Base-by-base conservation (phyloP, 1,284 basidiomycete species). In the Ceratobasidium sp. region DNA sequence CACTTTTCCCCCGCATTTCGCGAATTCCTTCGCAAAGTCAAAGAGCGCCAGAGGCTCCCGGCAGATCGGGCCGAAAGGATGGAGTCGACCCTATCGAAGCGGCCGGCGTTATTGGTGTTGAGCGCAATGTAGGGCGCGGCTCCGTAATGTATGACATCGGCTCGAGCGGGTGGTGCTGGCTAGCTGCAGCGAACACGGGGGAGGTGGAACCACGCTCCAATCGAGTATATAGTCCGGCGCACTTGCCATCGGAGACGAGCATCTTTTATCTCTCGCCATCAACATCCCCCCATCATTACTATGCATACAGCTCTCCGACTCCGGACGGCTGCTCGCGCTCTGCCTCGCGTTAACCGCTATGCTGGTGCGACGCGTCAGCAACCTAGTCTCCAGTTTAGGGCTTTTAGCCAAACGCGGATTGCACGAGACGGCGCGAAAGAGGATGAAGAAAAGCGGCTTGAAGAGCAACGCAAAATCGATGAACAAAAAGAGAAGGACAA, bases 391-490 rank as follows among this genome's bases (percentile, higher is more conserved):
- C 36, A 41, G 2, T 6, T 59, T 12, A 36, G 52, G 36, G 52
- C 64, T 6, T 57, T 55, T 23, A 8, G 32, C 12, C 34, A 36
- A 14, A 50, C 62, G n/a, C 26, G n/a, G 21, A 43, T 52, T 2
- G 21, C 39, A 3, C 36, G 52, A n/a, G n/a, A n/a, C n/a, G n/a
- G n/a, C n/a, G n/a, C n/a, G n/a, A n/a, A n/a, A n/a, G n/a, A n/a
- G 14, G 64, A 69, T 12, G 21, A 39, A 5, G 64, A 69, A 57
- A 57, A 69, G 32, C 50, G 64, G 2, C 52, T 69, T 2, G 64
- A 69, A 32, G 64, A 69, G 28, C 64, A 69, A 21, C 64, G 64
- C 64, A 69, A 69, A 46, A 69, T 69, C 46, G 64, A 69, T 52
- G 64, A 69, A 41, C 64, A 69, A 50, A 55, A 45, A 41, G 64